Evolutionary conservation across 352 stramenopile genomes (phyloP), one percentile per base, ranked within the genome.

Genomic region (Lagenidium giganteum): DNA sequence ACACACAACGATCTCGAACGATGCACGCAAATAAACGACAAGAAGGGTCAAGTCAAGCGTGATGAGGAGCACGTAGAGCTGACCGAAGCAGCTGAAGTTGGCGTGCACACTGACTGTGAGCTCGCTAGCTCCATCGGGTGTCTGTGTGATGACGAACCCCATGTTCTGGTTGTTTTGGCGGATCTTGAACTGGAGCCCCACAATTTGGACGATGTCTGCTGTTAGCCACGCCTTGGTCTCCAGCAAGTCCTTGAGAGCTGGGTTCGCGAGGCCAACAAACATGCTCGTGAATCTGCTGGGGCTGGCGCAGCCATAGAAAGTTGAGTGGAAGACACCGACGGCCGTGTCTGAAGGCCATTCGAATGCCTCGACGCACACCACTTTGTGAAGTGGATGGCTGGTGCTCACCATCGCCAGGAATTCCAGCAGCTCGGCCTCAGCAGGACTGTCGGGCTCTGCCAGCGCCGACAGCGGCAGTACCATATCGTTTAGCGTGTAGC

Each of bases 381-480:
- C 13, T 2, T n/a, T 24, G 11, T 16, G 6, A 4, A 48, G 14
- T 12, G 42, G 39, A 5, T 31, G 29, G 28, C 41, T 51, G 7
- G 12, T 22, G 8, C 22, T n/a, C 14, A 58, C 43, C 14, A 58
- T 37, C 4, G 16, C 29, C 2, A 58, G 27, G n/a, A 58, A 25
- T n/a, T 32, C 37, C 3, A 58, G 30, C 2, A 58, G 17, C 36
- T 58, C 50, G 7, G 1, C 18, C 16, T 58, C 50, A 7, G 50
- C 50, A 16, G 31, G 17, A 13, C 23, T 45, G 7, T 40, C 24
- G 3, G 39, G 51, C 7, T 50, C 7, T 8, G 56, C 57, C 17
- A 73, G 63, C 45, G 60, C 60, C 4, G 48, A 46, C 20, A 28
- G 55, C 8, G 55, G 37, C 12, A 81, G 46, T 0, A 29, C 28